Evolutionary conservation across 108 stramenopile genomes (phyloP), one percentile per base, ranked within the genome.

Genomic region (Nannochloropsis oceanica): DNA sequence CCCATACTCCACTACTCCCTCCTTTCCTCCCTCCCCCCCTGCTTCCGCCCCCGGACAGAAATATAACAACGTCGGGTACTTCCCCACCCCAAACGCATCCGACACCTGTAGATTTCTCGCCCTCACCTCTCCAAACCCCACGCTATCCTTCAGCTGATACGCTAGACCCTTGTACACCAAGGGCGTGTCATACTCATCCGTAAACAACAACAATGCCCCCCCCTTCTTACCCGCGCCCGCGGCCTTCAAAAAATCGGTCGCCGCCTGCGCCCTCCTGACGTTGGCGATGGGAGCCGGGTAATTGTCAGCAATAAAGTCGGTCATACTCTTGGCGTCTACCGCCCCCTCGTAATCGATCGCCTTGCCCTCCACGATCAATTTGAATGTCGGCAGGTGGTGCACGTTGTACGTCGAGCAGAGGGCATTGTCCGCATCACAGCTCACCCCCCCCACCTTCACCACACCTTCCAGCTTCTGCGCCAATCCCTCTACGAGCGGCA

Each of bases 71-170:
- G 42, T n/a, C 10, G 89, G 89, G 85, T 89, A 86, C 73, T 82
- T 84, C 18, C 43, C 59, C 25, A 89, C 83, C 13, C 27, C 81
- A 59, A 86, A 89, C 26, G 43, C 43, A 12, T 84, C 44, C 44
- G 89, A 86, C 59, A 89, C 25, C 27, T 83, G 81, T 20, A 80
- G 81, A 34, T 89, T 89, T 27, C 44, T 80, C 42, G 86, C 89
- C 59, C 89, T 86, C 79, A 87, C 89, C 80, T 89, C 89, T 24
- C 89, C 89, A 27, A 89, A 82, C 18, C 86, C 84, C 25, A 89
- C 85, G 85, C 84, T 84, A 26, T 26, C 84, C 25, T 44, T 42
- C 25, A 43, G 9, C 84, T 84, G 84, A 14, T 44, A 89, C n/a
- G 89, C 43, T 73, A 89, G 84, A 26, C 84, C 83, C 44, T 89